Evolutionary conservation across 2,329 filamentous ascomycete genomes (phyloP).

Genomic region (Plectosphaerella cucumerina): DNA sequence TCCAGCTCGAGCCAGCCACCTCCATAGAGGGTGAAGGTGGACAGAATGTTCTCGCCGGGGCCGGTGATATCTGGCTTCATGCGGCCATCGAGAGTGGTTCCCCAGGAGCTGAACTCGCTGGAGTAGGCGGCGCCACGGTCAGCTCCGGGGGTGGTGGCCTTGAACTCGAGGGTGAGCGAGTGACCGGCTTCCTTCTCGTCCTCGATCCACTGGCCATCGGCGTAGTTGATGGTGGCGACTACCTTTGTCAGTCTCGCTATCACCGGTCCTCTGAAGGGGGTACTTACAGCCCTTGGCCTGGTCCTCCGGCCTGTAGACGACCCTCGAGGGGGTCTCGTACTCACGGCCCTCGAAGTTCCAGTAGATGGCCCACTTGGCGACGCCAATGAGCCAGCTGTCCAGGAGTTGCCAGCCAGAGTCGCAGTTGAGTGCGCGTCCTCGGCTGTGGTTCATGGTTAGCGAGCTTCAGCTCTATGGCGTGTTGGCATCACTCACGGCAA

Average conservation of each 20-base stretch:
- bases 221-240: conserved; percentile 5
- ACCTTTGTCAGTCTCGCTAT: background rate
- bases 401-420: conserved; percentile 3
- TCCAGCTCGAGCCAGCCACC: conserved; percentile 10
- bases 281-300: conserved; percentile 5
- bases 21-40: conserved; percentile 1
- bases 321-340: conserved; percentile 4
- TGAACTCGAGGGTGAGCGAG: background rate
- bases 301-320: conserved; percentile 2
- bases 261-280: background rate
- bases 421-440: conserved; percentile 1
- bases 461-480: background rate
- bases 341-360: conserved; percentile 3
- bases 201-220: conserved; percentile 4
- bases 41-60: conserved; percentile 31
- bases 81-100: conserved; percentile 54
- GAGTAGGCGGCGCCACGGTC: background rate
- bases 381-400: conserved; percentile 4
- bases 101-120: conserved; percentile 53
- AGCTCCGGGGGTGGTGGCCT: background rate
- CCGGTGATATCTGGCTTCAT: conserved; percentile 51
- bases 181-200: background rate
- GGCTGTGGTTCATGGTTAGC: background rate
- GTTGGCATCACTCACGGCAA: background rate
- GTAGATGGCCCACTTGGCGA: conserved; percentile 7